Percentiles rank a stretch among this genome's conserved stretches.
Evolutionary conservation across 2,329 filamentous ascomycete genomes (phyloP).

Genomic region (Dactylellina leptospora): DNA sequence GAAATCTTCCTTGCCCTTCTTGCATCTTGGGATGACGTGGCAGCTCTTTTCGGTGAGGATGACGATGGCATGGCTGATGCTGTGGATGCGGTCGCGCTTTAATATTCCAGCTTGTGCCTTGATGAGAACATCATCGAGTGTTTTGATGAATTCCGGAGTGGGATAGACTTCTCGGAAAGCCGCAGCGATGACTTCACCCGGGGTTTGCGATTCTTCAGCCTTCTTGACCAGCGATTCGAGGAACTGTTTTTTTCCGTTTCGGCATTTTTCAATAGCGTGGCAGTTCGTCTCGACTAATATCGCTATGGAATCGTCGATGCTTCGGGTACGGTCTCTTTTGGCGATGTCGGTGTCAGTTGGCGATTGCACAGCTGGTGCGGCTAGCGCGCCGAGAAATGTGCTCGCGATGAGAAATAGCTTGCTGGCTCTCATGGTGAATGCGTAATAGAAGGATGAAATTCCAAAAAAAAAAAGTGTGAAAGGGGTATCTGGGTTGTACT

Average conservation of each 20-base stretch:
- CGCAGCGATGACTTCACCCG: not conserved
- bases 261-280: not conserved
- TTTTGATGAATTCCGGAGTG: not conserved
- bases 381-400: no score
- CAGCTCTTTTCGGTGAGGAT: not conserved
- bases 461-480: no score
- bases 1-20: not conserved
- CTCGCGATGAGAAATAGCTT: no score
- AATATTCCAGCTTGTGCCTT: not conserved
- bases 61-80: not conserved
- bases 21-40: not conserved
- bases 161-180: not conserved
- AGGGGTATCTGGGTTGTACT: no score
- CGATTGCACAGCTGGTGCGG: no score
- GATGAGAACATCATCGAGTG: not conserved
- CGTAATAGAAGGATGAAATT: no score
- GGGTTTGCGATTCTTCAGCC: not conserved
- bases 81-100: not conserved
- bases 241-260: not conserved
- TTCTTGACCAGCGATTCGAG: not conserved
- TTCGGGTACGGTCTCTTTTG: no score
- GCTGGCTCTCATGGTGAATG: no score
- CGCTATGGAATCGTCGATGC: no score
- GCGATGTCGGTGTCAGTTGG: no score
- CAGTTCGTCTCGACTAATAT: not conserved